Base-by-base conservation (phyloP, 805 yeast species). In the Ogataea methylovora region DNA sequence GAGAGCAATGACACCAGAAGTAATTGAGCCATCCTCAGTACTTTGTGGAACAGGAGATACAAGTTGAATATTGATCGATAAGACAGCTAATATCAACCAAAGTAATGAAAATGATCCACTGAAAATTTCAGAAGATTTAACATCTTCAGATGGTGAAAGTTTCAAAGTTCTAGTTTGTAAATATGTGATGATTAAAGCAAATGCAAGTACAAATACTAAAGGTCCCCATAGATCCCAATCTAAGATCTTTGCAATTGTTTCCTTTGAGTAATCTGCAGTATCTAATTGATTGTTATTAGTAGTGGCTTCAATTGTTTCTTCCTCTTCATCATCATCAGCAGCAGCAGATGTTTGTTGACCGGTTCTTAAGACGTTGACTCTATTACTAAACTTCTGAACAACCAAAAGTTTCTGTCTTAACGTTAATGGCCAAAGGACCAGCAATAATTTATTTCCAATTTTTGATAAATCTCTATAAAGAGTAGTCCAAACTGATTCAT, bases 171-270 rank as follows among this genome's bases (percentile, higher is more conserved):
- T 48, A 3, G 49, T 49, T 41, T 60, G 65, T 10, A 72, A 48
- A 36, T 67, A 56, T 3, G 78, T 76, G 36, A 73, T 56, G 15
- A 69, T 50, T 29, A 72, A 66, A 15, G 74, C 60, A 42, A 67
- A 73, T 10, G 58, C 51, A 30, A 74, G 57, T 11, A 72, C 68
- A 36, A 74, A 69, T 15, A 73, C 62, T 29, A 74, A 51, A 2
- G 80, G 80, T 1, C 80, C 80, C 80, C 79, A 74, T 32, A 74
- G 53, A 51, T 74, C 80, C 80, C 80, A 74, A 35, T 73, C 79
- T 34, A 73, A 41, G 10, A 63, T 63, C 34, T 57, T 55, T 14
- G 48, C 46, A 19, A 59, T 50, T 4, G 61, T 40, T 13, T 57
- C 63, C 25, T 48, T 42, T 2, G 65, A 56, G 16, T 57, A 60